Evolutionary conservation across 164 flowering plant genomes (phyloP).

Genomic region (Malania oleifera): DNA sequence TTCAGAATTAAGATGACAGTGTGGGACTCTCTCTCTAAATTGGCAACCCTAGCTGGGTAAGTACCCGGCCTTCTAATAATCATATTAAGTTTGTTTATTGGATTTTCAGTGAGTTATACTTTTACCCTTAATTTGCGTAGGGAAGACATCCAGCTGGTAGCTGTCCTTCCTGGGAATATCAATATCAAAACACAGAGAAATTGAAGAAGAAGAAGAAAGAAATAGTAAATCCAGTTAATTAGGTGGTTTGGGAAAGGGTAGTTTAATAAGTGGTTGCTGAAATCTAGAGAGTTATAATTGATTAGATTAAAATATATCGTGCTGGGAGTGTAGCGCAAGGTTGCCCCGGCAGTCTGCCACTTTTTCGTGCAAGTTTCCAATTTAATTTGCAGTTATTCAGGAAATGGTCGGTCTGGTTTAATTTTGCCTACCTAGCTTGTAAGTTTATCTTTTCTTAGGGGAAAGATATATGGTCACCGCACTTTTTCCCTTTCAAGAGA

Average conservation of each 20-base stretch:
- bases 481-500: not conserved
- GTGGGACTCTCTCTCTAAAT: no score
- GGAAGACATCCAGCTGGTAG: slow-evolving; percentile 1
- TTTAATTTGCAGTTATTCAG: slow-evolving; percentile 34
- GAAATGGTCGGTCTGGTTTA: slow-evolving; percentile 31
- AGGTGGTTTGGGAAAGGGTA: slow-evolving; percentile 10
- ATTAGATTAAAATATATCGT: slow-evolving; percentile 18
- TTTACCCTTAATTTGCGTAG: no score
- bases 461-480: not conserved
- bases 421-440: slow-evolving; percentile 6
- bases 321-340: slow-evolving; percentile 5
- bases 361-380: slow-evolving; percentile 11
- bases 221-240: not conserved
- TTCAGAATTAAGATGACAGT: no score
- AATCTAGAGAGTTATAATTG: slow-evolving; percentile 22
- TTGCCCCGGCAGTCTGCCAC: slow-evolving; percentile 1
- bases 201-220: not conserved
- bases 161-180: not conserved
- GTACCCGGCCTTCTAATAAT: no score
- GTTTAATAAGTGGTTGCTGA: slow-evolving; percentile 31
- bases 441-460: slow-evolving; percentile 3
- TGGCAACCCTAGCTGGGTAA: no score
- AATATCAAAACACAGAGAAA: not conserved
- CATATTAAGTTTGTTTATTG: no score
- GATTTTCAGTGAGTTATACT: no score